These are phyloP conservation scores for Hordeum vulgare DNA, from an alignment of 176 grass and related monocot species.

Conservation along the genomic window MorexV3_pseudomolecules_assembly NC_058519.1:2505869-2506368, in stretches of 20 bases:
- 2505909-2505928: conserved; percentile 33
- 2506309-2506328: conserved; percentile 60
- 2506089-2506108: conserved; percentile 48
- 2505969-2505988: conserved; percentile 54
- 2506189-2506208: conserved; percentile 67
- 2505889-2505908: conserved; percentile 61
- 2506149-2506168: conserved; percentile 79
- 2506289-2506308: conserved; percentile 76
- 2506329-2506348: conserved; percentile 67
- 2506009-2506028: conserved; percentile 74
- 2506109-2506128: conserved; percentile 49
- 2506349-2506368: conserved; percentile 90
- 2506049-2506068: conserved; percentile 91
- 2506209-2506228: conserved; percentile 52
- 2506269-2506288: conserved; percentile 73
- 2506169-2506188: conserved; percentile 60
- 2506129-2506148: conserved; percentile 79
- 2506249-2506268: conserved; percentile 72
- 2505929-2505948: conserved; percentile 64
- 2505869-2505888: conserved; percentile 69
- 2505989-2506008: conserved; percentile 59
- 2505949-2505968: conserved; percentile 78
- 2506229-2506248: conserved; percentile 51
- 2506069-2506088: conserved; percentile 63
- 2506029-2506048: conserved; percentile 79